Percentiles rank a stretch among this genome's conserved stretches.
Conservation (phyloP, 805 yeast genomes). For the Lachancea nothofagi region DNA sequence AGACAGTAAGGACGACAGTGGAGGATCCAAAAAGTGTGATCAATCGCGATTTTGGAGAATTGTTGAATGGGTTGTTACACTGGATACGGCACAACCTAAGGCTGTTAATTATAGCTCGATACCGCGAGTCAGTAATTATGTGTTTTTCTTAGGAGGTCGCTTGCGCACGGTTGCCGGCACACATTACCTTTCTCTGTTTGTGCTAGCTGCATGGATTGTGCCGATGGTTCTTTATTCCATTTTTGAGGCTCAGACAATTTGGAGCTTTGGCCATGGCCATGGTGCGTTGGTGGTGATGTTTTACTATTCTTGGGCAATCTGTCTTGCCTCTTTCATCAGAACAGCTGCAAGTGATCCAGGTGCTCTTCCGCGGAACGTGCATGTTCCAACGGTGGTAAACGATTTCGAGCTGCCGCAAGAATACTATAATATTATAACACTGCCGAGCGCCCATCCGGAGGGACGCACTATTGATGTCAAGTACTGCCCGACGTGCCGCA, state of each 20-base stretch:
- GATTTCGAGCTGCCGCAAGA: constrained; percentile 47
- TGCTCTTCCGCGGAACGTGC: constrained; percentile 58
- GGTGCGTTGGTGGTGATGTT: constrained; percentile 43
- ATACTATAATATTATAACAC: constrained; percentile 43
- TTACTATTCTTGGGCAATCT: constrained; percentile 50
- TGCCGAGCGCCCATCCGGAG: constrained; percentile 38
- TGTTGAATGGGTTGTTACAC: constrained; percentile 12
- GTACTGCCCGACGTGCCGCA: constrained; percentile 59
- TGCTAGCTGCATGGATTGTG: constrained; percentile 33
- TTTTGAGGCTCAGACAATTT: constrained; percentile 35
- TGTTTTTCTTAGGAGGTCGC: constrained; percentile 64
- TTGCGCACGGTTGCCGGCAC: constrained; percentile 39
- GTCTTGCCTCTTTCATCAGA: constrained; percentile 43
- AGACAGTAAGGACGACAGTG: background rate
- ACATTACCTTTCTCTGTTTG: constrained; percentile 37
- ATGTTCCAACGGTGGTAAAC: constrained; percentile 39
- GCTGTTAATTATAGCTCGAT: constrained; percentile 19
- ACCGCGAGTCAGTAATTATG: constrained; percentile 32
- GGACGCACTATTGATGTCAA: constrained; percentile 36
- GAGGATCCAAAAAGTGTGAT: background rate
- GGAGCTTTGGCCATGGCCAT: constrained; percentile 22
- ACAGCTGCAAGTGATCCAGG: constrained; percentile 70
- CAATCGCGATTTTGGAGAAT: background rate
- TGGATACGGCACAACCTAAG: constrained; percentile 3
- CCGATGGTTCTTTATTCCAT: constrained; percentile 52